Evolutionary conservation across 2,329 filamentous ascomycete genomes (phyloP), one percentile per base, ranked within the genome.

Genomic region (Fusarium virguliforme): DNA sequence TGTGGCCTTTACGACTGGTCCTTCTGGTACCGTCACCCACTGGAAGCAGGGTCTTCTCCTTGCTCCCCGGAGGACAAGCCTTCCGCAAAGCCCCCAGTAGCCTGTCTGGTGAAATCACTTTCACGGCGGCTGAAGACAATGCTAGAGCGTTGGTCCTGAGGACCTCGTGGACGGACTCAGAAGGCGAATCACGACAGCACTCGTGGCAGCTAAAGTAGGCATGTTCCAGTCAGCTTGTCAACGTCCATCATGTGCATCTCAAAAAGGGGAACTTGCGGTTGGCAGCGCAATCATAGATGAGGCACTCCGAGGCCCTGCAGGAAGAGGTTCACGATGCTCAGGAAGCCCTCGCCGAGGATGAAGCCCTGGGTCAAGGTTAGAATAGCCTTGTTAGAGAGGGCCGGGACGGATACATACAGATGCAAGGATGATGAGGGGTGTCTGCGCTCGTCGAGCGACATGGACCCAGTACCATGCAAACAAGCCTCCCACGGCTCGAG

Each of bases 1-100:
- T 56, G 86, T 94, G n/a, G 92, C 93, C 0, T 97, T 98, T 80
- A 97, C 94, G 8, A 98, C 95, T 1, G 94, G 94, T 0, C 95
- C 95, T 1, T 85, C 87, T 71, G 90, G 89, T 18, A 90, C 88
- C 60, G 88, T 91, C 68, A 98, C 95, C 8, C 95, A 98, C 81
- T 98, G 95, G 95, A 92, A 92, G 81, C 94, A 97, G 78, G 93
- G 91, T 1, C 83, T 97, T 26, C 84, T 95, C 67, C 82, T 97
- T 58, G 87, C 92, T 67, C 90, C 94, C 85, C 86, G 6, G 85
- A 87, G 41, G 83, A 88, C 60, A 78, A 83, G 12, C 75, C 83
- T 67, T 87, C 87, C 32, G 48, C 43, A 24, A 68, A 71, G 73
- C 85, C 85, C 89, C 86, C 3, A 83, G 88, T 54, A 85, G 85